Evolutionary conservation across 2,329 filamentous ascomycete genomes (phyloP).

Genomic region (Penicillium digitatum): DNA sequence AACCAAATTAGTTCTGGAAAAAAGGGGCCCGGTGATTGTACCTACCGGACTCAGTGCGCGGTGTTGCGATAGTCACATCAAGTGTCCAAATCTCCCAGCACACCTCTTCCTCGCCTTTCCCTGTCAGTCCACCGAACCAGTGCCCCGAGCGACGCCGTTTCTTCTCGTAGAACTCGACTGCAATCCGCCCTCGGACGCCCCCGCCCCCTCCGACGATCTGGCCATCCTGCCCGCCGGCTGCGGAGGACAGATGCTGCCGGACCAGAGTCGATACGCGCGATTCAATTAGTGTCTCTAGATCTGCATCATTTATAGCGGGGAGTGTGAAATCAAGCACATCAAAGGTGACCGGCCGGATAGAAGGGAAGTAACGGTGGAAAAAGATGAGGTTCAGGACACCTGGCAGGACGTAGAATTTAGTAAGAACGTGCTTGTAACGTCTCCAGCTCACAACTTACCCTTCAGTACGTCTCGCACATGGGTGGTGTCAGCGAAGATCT

Average conservation of each 20-base stretch:
- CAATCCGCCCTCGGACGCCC: slow-evolving; percentile 71
- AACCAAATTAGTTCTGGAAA: slow-evolving; percentile 1
- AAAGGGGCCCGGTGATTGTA: slow-evolving; percentile 2
- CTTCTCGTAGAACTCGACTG: slow-evolving; percentile 93
- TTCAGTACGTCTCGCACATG: slow-evolving; percentile 90
- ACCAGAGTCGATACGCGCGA: slow-evolving; percentile 75
- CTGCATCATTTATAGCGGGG: slow-evolving; percentile 81
- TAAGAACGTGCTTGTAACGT: no score
- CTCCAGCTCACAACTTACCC: slow-evolving; percentile 53
- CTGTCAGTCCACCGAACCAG: slow-evolving; percentile 54
- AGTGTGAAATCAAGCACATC: slow-evolving; percentile 88
- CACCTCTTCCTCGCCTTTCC: slow-evolving; percentile 79
- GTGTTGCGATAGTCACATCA: slow-evolving; percentile 87
- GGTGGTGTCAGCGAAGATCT: slow-evolving; percentile 85
- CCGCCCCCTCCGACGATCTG: slow-evolving; percentile 35
- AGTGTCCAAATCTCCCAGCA: slow-evolving; percentile 97
- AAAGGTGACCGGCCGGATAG: slow-evolving; percentile 73
- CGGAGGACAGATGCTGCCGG: slow-evolving; percentile 65
- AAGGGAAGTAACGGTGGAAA: slow-evolving; percentile 96
- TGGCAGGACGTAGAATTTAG: slow-evolving; percentile 35
- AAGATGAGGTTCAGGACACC: slow-evolving; percentile 95
- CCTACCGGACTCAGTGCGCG: slow-evolving; percentile 80
- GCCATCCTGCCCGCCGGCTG: slow-evolving; percentile 49
- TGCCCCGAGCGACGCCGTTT: slow-evolving; percentile 74
- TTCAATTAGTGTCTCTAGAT: slow-evolving; percentile 91